Conservation (phyloP, 2,329 filamentous ascomycete genomes). For the Penicillium oxalicum region DNA sequence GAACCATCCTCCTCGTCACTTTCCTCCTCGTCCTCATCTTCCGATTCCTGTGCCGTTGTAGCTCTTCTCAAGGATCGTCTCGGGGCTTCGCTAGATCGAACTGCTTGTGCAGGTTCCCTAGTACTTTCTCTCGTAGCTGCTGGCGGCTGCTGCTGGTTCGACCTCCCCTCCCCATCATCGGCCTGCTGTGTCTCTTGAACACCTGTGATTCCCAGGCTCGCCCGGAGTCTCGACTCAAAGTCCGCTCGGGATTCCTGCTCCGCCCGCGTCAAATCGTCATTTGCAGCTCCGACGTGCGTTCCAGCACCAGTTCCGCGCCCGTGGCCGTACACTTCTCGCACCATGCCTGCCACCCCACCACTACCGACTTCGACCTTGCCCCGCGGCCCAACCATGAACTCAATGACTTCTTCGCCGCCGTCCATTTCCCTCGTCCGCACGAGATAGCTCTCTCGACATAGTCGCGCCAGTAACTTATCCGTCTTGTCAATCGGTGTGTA, state of each 20-base stretch:
- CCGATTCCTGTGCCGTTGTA: constrained; percentile 3
- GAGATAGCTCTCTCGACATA: constrained; percentile 79
- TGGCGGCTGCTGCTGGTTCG: no score
- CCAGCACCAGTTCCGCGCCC: constrained; percentile 24
- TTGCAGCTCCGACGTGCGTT: neutral
- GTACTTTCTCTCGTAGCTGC: neutral
- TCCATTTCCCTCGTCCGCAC: constrained; percentile 63
- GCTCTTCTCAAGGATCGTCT: constrained; percentile 13
- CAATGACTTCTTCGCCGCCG: constrained; percentile 68
- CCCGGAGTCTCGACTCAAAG: constrained; percentile 55
- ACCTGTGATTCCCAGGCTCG: constrained; percentile 53
- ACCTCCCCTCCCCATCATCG: constrained; percentile 2
- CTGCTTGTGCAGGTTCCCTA: neutral
- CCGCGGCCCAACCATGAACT: constrained; percentile 78
- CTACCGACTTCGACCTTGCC: constrained; percentile 79
- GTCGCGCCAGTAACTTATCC: constrained; percentile 64
- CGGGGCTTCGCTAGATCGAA: neutral
- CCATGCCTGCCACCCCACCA: constrained; percentile 66
- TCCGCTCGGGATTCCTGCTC: constrained; percentile 31
- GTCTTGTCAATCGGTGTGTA: constrained; percentile 71
- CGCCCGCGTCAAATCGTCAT: constrained; percentile 8
- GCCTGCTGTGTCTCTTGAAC: constrained; percentile 1
- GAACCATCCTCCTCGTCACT: neutral
- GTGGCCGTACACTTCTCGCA: constrained; percentile 48
- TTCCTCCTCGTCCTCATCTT: constrained; percentile 6